phyloP scores from a whole-genome alignment of 2,329 filamentous ascomycete species.

The Neonectria magnoliae region DNA sequence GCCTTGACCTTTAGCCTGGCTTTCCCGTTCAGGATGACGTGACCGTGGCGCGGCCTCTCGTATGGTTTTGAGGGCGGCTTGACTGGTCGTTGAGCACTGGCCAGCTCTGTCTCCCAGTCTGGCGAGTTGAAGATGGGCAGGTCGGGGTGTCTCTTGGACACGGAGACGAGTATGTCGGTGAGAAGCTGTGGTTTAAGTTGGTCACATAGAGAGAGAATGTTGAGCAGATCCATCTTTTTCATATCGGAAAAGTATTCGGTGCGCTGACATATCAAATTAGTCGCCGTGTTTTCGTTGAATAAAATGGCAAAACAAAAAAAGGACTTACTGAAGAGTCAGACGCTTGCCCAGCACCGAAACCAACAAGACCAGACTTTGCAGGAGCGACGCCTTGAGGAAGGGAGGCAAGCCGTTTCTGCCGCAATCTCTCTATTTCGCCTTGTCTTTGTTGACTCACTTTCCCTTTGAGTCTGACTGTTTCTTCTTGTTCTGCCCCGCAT shows the following conservation, averaged over 20 bases:
- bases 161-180: constrained; percentile 53
- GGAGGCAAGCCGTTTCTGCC: constrained; percentile 45
- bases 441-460: constrained; percentile 33
- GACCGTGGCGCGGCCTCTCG: constrained; percentile 45
- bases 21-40: constrained; percentile 41
- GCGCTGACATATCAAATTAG: constrained; percentile 41
- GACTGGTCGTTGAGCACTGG: constrained; percentile 23
- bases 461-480: constrained; percentile 20
- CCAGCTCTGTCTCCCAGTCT: constrained; percentile 49
- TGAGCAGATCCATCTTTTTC: constrained; percentile 51
- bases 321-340: constrained; percentile 48
- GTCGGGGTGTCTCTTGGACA: constrained; percentile 55
- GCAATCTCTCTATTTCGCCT: constrained; percentile 44
- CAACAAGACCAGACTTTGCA: constrained; percentile 50
- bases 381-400: constrained; percentile 47
- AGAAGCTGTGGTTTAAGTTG: constrained; percentile 54
- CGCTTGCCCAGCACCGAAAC: constrained; percentile 50
- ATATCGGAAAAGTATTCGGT: constrained; percentile 52
- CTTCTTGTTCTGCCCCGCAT: constrained; percentile 29
- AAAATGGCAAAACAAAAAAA: not conserved
- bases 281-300: not conserved
- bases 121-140: constrained; percentile 55
- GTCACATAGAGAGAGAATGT: constrained; percentile 54
- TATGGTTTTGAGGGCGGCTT: constrained; percentile 24
- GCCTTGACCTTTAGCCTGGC: constrained; percentile 46